Evolutionary conservation across 192 early-diverging fungal species (phyloP), one percentile per base, ranked within the genome.

Genomic region (Coemansia sp.): DNA sequence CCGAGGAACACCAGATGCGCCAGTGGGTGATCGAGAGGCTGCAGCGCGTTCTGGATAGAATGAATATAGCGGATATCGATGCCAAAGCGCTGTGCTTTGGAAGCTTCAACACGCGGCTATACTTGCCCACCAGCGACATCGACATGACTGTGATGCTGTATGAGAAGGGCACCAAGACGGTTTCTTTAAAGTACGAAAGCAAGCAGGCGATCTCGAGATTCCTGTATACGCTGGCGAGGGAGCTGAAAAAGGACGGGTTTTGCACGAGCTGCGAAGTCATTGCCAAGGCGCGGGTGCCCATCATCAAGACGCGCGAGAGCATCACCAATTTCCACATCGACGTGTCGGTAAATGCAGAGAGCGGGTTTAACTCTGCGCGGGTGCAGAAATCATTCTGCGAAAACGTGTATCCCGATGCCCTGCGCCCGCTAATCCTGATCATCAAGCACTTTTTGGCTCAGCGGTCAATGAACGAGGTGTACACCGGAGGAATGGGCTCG

Each of bases 361-460:
- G 80, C 19, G 92, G 91, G 1, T 66, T 90, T 13, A 67, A 73
- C 22, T 83, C 87, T 8, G 90, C 87, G 0, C 62, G 57, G 0
- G 69, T 88, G 9, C 84, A 87, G 11, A 82, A 78, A 45, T 67
- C 75, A 20, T 90, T 86, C 51, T 34, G 90, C 1, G 73, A 83
- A 6, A 66, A 83, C 6, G 72, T 80, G 34, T 77, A 80, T 32
- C 88, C 88, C 7, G 76, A 56, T 1, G 71, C 84, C 0, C 68
- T 94, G 18, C 76, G 86, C 13, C 68, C 89, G n/a, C 62, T 98
- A 16, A 81, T 90, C 35, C 60, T 96, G 53, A 64, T 91, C 1
- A 82, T 98, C 60, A 98, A 98, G 72, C 90, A 92, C 58, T 95
- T 94, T 36, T 62, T 98, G 42, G 71, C 78, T 39, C 80, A 90